phyloP scores from a whole-genome alignment of 495 filamentous ascomycete species.

The Podospora comata region DNA sequence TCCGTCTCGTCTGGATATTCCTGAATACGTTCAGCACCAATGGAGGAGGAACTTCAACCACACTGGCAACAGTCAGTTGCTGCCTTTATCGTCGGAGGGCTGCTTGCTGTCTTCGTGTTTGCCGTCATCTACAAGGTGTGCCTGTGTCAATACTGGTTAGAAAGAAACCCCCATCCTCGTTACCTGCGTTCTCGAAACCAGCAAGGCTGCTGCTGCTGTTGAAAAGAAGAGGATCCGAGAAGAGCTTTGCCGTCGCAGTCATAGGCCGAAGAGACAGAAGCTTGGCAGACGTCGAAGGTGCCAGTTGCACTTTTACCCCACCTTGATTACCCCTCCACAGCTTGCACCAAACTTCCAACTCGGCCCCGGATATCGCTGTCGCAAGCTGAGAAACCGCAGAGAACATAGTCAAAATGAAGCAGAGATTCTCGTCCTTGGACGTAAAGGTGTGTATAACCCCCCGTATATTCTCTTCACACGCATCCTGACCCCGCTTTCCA shows the following conservation, averaged over 20 bases:
- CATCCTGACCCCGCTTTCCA: slow-evolving; percentile 29
- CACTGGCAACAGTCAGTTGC: neutral
- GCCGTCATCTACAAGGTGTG: neutral
- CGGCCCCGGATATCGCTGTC: neutral
- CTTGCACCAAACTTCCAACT: neutral
- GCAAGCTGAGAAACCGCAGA: neutral
- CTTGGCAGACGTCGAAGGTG: neutral
- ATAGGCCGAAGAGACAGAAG: neutral
- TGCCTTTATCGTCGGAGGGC: neutral
- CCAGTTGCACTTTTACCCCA: neutral
- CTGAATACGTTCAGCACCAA: neutral
- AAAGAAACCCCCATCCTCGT: neutral
- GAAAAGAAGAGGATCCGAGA: neutral
- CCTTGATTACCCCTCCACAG: neutral
- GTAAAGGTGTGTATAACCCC: slow-evolving; percentile 58
- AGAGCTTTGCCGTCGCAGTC: neutral
- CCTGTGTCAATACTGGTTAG: neutral
- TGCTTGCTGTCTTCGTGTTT: neutral
- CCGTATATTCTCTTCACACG: neutral
- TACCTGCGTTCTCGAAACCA: neutral
- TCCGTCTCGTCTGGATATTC: neutral
- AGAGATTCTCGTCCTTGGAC: slow-evolving; percentile 91
- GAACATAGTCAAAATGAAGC: slow-evolving; percentile 70
- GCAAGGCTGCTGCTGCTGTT: neutral
- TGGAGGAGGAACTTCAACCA: neutral